These are phyloP conservation scores for Candida cerambycidarum DNA, from an alignment of 805 yeast species.

Conservation along the genomic window DNA sequence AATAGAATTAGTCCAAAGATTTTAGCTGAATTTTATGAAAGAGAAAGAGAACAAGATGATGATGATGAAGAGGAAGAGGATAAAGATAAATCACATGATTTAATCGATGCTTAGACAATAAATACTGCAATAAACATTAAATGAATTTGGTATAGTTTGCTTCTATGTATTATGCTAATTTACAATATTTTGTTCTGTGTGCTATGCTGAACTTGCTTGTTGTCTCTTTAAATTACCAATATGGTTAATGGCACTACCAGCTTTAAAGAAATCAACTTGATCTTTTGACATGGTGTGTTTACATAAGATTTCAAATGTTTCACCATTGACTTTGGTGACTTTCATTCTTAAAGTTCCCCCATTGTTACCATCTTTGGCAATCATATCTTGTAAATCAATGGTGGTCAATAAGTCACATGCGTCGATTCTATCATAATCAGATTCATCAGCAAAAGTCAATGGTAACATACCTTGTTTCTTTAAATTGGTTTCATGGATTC, in stretches of 20 bases:
- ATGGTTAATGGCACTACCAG: constrained; percentile 94
- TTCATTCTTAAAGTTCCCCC: constrained; percentile 76
- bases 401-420: constrained; percentile 81
- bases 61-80: constrained; percentile 37
- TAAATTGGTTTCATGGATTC: constrained; percentile 97
- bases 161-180: constrained; percentile 4
- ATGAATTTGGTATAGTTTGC: neutral
- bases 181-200: constrained; percentile 1
- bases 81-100: constrained; percentile 31
- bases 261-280: constrained; percentile 93
- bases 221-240: constrained; percentile 56
- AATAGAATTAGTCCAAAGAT: constrained; percentile 99
- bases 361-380: constrained; percentile 79
- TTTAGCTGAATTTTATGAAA: constrained; percentile 90
- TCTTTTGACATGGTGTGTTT: constrained; percentile 97
- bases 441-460: constrained; percentile 83
- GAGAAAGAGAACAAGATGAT: constrained; percentile 69
- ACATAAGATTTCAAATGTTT: constrained; percentile 64
- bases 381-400: constrained; percentile 68
- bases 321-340: constrained; percentile 75
- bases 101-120: constrained; percentile 37
- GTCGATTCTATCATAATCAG: constrained; percentile 78
- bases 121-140: neutral
- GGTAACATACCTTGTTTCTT: constrained; percentile 99
- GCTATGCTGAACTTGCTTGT: too few relatives aligned